These are phyloP conservation scores for Cicer yamashitae DNA, from an alignment of 306 rosid genomes.

Conservation along the genomic window DNA sequence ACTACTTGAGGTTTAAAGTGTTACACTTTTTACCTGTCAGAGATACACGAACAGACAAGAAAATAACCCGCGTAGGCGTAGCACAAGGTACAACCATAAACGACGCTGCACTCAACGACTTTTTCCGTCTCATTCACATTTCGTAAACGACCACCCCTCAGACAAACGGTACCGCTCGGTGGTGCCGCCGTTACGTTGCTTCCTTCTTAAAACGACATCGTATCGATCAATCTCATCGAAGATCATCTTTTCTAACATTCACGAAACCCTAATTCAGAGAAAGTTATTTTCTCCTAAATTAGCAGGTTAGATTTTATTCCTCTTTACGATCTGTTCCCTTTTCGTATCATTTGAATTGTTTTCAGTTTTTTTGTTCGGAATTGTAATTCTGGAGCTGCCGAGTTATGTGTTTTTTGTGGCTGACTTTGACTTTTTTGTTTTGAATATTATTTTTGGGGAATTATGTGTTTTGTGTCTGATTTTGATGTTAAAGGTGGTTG, in stretches of 20 bases:
- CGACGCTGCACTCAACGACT: constrained; percentile 34
- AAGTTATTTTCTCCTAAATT: constrained; percentile 15
- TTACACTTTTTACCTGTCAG: background rate
- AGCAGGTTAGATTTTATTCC: constrained; percentile 36
- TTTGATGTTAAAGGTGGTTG: constrained; percentile 18
- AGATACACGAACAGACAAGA: background rate
- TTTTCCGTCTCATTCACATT: constrained; percentile 28
- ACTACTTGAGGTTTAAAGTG: too few relatives aligned
- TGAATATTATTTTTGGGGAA: constrained; percentile 22
- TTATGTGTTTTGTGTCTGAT: constrained; percentile 16
- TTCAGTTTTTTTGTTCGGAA: constrained; percentile 10
- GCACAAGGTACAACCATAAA: constrained; percentile 34
- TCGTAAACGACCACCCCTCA: constrained; percentile 43
- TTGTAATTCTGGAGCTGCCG: constrained; percentile 27
- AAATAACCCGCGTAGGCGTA: constrained; percentile 37
- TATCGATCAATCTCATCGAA: constrained; percentile 28
- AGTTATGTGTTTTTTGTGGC: constrained; percentile 1
- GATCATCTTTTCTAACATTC: constrained; percentile 10
- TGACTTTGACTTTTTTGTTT: background rate
- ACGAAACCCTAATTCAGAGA: constrained; percentile 28
- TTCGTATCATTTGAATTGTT: constrained; percentile 8
- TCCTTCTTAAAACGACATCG: constrained; percentile 21
- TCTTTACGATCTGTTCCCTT: constrained; percentile 8
- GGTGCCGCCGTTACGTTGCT: constrained; percentile 39
- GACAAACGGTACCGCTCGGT: constrained; percentile 34